phyloP scores from a whole-genome alignment of 2,329 filamentous ascomycete species.

The Botrytis elliptica region DNA sequence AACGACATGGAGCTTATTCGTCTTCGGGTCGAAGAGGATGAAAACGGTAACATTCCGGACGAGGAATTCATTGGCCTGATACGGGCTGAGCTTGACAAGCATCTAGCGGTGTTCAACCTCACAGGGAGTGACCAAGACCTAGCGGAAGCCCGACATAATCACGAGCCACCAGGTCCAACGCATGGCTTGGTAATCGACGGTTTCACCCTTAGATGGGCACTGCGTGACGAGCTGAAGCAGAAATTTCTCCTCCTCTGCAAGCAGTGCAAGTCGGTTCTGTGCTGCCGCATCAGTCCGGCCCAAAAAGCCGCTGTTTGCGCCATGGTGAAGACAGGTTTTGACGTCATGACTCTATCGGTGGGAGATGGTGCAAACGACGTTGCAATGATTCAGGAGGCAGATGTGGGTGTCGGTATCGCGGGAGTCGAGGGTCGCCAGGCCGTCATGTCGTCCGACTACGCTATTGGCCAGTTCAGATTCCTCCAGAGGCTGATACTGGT shows the following conservation, averaged over 20 bases:
- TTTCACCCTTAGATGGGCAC: conserved; percentile 84
- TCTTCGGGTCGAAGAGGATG: conserved; percentile 78
- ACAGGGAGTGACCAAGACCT: conserved; percentile 86
- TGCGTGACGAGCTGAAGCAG: conserved; percentile 78
- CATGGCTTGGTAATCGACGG: conserved; percentile 95
- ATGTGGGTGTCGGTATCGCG: conserved; percentile 94
- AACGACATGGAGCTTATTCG: conserved; percentile 95
- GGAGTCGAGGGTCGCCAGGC: conserved; percentile 90
- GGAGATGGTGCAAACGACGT: conserved; percentile 95
- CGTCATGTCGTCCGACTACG: conserved; percentile 95
- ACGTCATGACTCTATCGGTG: conserved; percentile 93
- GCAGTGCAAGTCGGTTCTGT: conserved; percentile 92
- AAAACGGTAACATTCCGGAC: conserved; percentile 61
- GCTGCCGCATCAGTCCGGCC: conserved; percentile 92
- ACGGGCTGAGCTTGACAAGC: conserved; percentile 65
- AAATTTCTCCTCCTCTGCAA: conserved; percentile 96
- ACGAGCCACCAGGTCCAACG: conserved; percentile 81
- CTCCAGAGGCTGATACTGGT: conserved; percentile 82
- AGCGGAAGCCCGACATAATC: conserved; percentile 72
- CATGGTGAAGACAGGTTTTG: conserved; percentile 90
- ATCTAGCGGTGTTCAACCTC: conserved; percentile 71
- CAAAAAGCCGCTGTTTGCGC: conserved; percentile 97
- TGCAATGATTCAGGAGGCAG: conserved; percentile 95
- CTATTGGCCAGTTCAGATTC: conserved; percentile 91
- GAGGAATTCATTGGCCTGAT: no score